A percentile compares a stretch with the other conserved stretches of the same genome.
These are phyloP conservation scores for Wickerhamia fluorescens DNA, from an alignment of 805 yeast species.

Conservation along the genomic window DNA sequence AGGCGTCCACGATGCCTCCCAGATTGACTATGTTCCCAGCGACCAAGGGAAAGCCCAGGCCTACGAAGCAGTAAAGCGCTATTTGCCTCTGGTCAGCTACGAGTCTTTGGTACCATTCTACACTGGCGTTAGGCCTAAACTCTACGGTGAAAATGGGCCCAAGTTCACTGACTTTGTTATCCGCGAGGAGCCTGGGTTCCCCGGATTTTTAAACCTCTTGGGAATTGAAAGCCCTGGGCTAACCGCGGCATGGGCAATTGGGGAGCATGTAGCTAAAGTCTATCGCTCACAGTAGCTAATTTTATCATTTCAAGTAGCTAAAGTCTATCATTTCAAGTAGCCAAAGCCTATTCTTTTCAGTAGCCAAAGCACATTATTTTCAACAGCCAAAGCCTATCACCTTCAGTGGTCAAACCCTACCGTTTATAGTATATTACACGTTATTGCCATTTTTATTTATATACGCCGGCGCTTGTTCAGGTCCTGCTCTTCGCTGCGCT, in stretches of 20 bases:
- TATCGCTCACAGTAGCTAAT: conserved; percentile 15
- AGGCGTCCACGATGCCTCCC: conserved; percentile 16
- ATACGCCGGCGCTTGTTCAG: too few species aligned
- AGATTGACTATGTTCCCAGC: conserved; percentile 43
- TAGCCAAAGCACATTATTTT: too few species aligned
- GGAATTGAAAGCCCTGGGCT: conserved; percentile 92
- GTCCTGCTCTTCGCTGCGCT: too few species aligned
- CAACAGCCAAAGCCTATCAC: too few species aligned
- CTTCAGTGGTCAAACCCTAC: too few species aligned
- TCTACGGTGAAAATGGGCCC: conserved; percentile 31
- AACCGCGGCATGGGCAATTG: conserved; percentile 79
- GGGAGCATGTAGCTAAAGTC: conserved; percentile 50
- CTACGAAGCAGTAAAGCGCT: conserved; percentile 47
- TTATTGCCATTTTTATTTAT: too few species aligned
- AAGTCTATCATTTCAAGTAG: too few species aligned
- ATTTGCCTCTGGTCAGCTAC: conserved; percentile 53
- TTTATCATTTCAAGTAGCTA: too few species aligned
- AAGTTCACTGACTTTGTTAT: conserved; percentile 69
- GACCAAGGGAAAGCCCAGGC: conserved; percentile 47
- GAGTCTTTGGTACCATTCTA: conserved; percentile 58
- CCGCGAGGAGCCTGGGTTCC: conserved; percentile 58
- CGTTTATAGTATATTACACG: too few species aligned
- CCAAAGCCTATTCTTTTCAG: too few species aligned
- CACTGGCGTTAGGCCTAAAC: conserved; percentile 80
- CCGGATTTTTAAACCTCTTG: conserved; percentile 72